Conservation (phyloP, 345 rosid species). For the Eucalyptus camaldulensis region DNA sequence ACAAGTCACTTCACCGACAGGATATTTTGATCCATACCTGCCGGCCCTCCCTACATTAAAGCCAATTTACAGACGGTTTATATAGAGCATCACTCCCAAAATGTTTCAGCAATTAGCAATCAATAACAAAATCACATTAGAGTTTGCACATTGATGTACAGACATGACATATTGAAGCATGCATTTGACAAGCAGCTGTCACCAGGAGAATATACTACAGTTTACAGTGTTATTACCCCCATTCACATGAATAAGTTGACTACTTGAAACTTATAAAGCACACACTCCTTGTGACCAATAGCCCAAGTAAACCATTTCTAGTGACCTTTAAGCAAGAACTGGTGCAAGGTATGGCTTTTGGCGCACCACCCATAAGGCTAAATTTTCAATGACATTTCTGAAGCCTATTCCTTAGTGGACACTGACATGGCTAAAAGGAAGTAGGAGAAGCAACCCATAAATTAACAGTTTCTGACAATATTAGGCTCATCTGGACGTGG, state of each 20-base stretch:
- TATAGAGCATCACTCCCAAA: neutral
- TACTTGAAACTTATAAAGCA: neutral
- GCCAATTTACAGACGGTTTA: neutral
- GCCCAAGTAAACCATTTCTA: neutral
- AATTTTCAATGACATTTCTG: neutral
- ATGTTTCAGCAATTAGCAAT: neutral
- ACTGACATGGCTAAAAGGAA: neutral
- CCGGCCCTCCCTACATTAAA: constrained; percentile 71
- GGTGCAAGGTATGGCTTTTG: neutral
- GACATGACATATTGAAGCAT: neutral
- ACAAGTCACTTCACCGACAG: constrained; percentile 93
- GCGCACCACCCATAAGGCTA: neutral
- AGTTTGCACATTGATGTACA: neutral
- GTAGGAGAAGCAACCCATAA: neutral
- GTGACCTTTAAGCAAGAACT: neutral
- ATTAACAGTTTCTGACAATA: neutral
- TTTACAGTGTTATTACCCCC: neutral
- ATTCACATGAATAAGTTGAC: neutral
- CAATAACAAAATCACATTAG: neutral
- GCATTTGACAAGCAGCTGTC: neutral
- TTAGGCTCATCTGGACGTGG: neutral
- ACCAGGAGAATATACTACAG: neutral
- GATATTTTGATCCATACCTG: constrained; percentile 78
- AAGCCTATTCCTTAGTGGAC: neutral
- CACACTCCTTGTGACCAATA: neutral